Evolutionary conservation across 805 yeast genomes (phyloP), one percentile per base, ranked within the genome.

Genomic region (Starmerella davenportii): DNA sequence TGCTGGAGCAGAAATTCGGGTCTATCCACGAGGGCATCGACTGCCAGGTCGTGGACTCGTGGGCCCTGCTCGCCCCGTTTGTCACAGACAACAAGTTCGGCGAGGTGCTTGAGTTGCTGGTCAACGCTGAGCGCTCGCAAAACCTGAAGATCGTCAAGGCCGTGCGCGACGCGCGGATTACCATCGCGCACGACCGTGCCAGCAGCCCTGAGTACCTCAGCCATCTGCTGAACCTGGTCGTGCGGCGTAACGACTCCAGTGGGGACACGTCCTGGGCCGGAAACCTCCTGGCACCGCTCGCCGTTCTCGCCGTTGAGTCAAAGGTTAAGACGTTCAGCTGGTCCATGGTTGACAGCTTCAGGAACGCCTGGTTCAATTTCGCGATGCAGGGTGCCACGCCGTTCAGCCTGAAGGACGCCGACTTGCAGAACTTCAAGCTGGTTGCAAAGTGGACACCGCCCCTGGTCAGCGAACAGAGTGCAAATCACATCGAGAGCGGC

Each of bases 301-400:
- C 95, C 0, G 65, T 63, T 19, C 58, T 85, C 30, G 35, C 35
- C 15, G 9, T 30, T 7, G 21, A 33, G 23, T 34, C 39, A 4
- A 34, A 30, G 11, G 5, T 7, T 11, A 30, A 16, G 13, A 17
- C 59, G 85, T 39, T 94, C 95, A 3, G 59, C 45, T 69, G 70
- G 30, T 61, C 61, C 2, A 61, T 72, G 1, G 61, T 73, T 35
- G 65, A 68, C 34, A 61, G 75, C 42, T 81, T 87, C 63, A 69
- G 92, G 52, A 79, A 90, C 56, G 73, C 82, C 33, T 90, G 99
- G 99, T 82, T 81, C 56, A 90, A 87, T 52, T 64, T 90, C 66
- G 87, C 76, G 3, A 79, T 85, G 21, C 94, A 90, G 57, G 98
- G 98, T 0, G 82, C 75, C 54, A 68, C 73, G n/a, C 63, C 64